phyloP scores from a whole-genome alignment of 352 stramenopile species.

The Globisporangium carolinianum region DNA sequence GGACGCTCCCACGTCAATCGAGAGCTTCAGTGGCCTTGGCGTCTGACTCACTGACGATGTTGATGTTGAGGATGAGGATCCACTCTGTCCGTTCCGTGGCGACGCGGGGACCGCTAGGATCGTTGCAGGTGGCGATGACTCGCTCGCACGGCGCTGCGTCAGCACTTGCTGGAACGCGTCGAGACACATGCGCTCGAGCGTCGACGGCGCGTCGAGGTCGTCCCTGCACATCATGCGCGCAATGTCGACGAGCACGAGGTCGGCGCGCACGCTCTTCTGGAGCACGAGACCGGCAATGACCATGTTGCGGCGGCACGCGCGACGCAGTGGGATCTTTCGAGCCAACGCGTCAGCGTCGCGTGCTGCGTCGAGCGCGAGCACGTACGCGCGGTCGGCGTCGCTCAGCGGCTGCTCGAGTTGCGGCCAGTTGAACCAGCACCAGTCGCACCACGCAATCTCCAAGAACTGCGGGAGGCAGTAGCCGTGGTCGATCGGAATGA shows the following conservation, averaged over 20 bases:
- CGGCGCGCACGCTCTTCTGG: slow-evolving; percentile 62
- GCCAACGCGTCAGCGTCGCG: slow-evolving; percentile 49
- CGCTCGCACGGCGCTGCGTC: slow-evolving; percentile 11
- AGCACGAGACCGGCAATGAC: slow-evolving; percentile 74
- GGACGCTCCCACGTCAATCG: slow-evolving; percentile 34
- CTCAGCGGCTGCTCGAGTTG: slow-evolving; percentile 80
- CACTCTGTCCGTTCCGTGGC: no score
- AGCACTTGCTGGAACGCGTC: slow-evolving; percentile 65
- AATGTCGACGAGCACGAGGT: slow-evolving; percentile 64
- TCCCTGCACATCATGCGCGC: slow-evolving; percentile 82
- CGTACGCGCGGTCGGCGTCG: slow-evolving; percentile 47
- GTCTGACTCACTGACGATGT: slow-evolving; percentile 5
- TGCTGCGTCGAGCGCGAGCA: slow-evolving; percentile 47
- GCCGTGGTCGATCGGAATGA: slow-evolving; percentile 99
- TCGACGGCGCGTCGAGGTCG: slow-evolving; percentile 66
- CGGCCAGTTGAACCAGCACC: slow-evolving; percentile 98
- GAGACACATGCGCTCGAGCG: slow-evolving; percentile 53
- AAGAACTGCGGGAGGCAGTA: slow-evolving; percentile 95
- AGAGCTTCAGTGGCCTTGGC: slow-evolving; percentile 36
- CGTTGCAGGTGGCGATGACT: slow-evolving; percentile 1
- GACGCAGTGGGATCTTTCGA: slow-evolving; percentile 68
- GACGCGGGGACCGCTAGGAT: no score
- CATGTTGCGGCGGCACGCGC: slow-evolving; percentile 72
- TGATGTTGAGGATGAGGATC: not conserved
- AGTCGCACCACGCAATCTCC: slow-evolving; percentile 97